Evolutionary conservation across 345 rosid genomes (phyloP), one percentile per base, ranked within the genome.

Genomic region (Gossypium arboreum): DNA sequence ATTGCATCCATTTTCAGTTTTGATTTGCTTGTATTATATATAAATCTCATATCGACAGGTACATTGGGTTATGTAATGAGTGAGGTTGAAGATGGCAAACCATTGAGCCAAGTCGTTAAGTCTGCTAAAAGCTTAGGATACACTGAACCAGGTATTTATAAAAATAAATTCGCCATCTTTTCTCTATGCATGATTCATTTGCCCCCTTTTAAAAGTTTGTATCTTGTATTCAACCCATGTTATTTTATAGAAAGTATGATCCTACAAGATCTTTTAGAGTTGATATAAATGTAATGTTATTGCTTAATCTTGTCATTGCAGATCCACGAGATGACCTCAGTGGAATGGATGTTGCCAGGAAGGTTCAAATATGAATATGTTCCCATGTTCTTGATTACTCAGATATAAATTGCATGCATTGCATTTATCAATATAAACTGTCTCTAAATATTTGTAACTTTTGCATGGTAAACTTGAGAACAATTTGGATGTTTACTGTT

Each of bases 261-360:
- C 64, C 71, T 64, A 12, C 41, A 64, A 13, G 45, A 59, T 64
- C 58, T 50, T 62, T 18, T 7, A 34, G n/a, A 59, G n/a, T 74
- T 17, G n/a, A 34, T 34, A 9, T 29, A 50, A 48, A 63, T 63
- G 11, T 62, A 29, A 47, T 50, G 51, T 24, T 50, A 9, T 61
- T 50, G 20, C 22, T 59, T 27, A 24, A 73, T 73, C 47, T 61
- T 73, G 39, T 74, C 60, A 20, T 65, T 54, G 72, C 77, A 75
- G 98, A 94, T 92, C 98, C 98, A 54, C 94, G 98, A 17, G 98
- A 94, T 77, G 98, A 94, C 85, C 97, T 94, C 0, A 74, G 97
- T 71, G 98, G 98, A 77, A 88, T 91, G 95, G 98, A 94, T 81
- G 98, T 92, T 79, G 98, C 97, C 18, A 89, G 98, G 84, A 94